A percentile compares a stretch with the other conserved stretches of the same genome.
phyloP scores from a whole-genome alignment of 2,329 filamentous ascomycete species.

The Aspergillus hortae region DNA sequence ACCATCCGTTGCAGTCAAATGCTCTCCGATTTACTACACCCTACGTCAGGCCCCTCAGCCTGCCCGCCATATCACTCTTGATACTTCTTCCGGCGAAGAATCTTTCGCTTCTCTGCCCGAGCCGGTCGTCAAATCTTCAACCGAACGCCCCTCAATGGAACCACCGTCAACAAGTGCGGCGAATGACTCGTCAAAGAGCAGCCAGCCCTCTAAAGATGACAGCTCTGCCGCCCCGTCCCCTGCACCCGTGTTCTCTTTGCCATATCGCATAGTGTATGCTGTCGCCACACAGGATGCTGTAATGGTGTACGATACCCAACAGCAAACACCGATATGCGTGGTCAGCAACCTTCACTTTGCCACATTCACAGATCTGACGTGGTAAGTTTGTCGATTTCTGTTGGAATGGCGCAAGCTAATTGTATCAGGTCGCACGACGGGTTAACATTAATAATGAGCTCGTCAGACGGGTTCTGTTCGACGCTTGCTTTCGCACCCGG shows the following conservation, averaged over 20 bases:
- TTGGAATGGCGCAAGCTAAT: conserved; percentile 15
- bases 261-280: conserved; percentile 93
- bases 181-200: conserved; percentile 50
- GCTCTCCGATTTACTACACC: conserved; percentile 85
- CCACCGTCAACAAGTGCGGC: conserved; percentile 54
- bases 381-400: conserved; percentile 56
- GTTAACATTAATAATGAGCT: conserved; percentile 83
- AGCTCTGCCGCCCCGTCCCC: conserved; percentile 53
- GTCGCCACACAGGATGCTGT: conserved; percentile 96
- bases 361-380: conserved; percentile 93
- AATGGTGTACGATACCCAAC: conserved; percentile 93
- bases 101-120: conserved; percentile 81
- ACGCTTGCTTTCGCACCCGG: conserved; percentile 77
- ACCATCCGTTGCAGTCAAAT: conserved; percentile 91
- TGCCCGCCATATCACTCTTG: conserved; percentile 89
- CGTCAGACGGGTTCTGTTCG: conserved; percentile 96
- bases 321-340: conserved; percentile 86
- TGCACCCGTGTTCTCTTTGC: conserved; percentile 68
- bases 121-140: conserved; percentile 58
- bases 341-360: conserved; percentile 97
- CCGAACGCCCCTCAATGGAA: conserved; percentile 63
- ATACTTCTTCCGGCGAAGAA: conserved; percentile 85
- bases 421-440: conserved; percentile 67
- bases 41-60: conserved; percentile 64
- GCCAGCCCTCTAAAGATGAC: conserved; percentile 51